Conservation (phyloP, 768 basidiomycete species). For the Boletus pseudopeckii region DNA sequence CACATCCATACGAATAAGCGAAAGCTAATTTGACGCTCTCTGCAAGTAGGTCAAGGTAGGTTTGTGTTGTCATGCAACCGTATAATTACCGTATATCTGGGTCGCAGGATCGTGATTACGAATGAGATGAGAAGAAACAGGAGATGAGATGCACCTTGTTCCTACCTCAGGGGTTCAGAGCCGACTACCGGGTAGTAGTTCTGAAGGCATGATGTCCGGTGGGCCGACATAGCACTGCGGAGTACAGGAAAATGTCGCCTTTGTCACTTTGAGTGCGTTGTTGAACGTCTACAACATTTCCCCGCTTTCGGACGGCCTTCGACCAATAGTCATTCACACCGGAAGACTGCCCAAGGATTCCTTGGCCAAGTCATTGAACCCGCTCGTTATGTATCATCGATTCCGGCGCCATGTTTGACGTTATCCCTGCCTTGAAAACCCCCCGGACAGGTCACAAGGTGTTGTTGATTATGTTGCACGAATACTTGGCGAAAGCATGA, state of each 20-base stretch:
- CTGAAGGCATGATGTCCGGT: constrained; percentile 38
- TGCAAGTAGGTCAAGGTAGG: constrained; percentile 80
- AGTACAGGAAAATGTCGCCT: background rate
- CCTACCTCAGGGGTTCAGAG: constrained; percentile 61
- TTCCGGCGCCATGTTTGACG: no score
- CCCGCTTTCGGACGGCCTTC: no score
- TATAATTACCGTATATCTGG: background rate
- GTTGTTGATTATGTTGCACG: no score
- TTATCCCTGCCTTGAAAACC: no score
- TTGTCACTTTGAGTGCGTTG: background rate
- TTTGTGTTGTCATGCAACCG: constrained; percentile 44
- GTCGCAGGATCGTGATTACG: background rate
- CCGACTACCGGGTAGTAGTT: constrained; percentile 53
- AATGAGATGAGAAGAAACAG: background rate
- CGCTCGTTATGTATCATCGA: no score
- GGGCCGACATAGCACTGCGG: constrained; percentile 81
- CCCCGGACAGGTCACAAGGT: no score
- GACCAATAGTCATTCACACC: no score
- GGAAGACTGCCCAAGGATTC: no score
- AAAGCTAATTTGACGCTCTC: constrained; percentile 62
- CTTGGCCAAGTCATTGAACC: no score
- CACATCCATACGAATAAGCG: background rate
- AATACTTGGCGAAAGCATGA: no score
- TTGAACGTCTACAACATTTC: no score
- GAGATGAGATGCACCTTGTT: no score